A percentile compares a stretch with the other conserved stretches of the same genome.
Evolutionary conservation across 2,329 filamentous ascomycete species (phyloP).

Genomic region (Ascochyta lentis): DNA sequence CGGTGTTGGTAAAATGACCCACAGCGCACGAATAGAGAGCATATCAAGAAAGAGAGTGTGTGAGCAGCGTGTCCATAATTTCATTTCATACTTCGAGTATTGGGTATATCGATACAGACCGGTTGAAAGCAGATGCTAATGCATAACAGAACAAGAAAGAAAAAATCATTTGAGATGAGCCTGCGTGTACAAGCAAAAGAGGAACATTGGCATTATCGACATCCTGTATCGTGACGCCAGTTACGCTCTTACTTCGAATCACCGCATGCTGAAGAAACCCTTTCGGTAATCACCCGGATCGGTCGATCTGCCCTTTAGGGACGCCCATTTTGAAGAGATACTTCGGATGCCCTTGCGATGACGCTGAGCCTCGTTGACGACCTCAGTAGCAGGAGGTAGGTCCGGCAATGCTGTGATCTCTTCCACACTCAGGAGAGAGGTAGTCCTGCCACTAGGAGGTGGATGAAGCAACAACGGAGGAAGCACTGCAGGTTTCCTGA

Average conservation of each 20-base stretch:
- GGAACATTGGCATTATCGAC: neutral
- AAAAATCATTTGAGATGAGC: neutral
- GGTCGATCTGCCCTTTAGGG: constrained; percentile 24
- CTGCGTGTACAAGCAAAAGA: neutral
- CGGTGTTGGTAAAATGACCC: too few relatives aligned
- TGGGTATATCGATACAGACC: constrained; percentile 9
- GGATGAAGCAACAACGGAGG: constrained; percentile 31
- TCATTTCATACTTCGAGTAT: neutral
- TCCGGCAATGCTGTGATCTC: constrained; percentile 28
- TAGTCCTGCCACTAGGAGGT: constrained; percentile 27
- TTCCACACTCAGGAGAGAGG: constrained; percentile 13
- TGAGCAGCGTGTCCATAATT: neutral
- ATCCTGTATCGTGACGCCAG: neutral
- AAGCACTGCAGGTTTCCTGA: constrained; percentile 29
- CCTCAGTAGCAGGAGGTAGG: neutral
- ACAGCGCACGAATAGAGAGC: too few relatives aligned
- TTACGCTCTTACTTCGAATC: neutral
- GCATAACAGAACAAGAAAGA: neutral
- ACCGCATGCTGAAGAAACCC: constrained; percentile 14
- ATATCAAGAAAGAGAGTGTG: neutral
- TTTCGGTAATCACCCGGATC: constrained; percentile 12
- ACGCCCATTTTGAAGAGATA: constrained; percentile 30
- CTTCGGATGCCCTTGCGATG: constrained; percentile 33
- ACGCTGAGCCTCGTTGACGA: constrained; percentile 9
- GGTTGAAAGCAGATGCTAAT: neutral